Evolutionary conservation across 116 monocot genomes (phyloP), one percentile per base, ranked within the genome.

Genomic region (Thalassia testudinum): DNA sequence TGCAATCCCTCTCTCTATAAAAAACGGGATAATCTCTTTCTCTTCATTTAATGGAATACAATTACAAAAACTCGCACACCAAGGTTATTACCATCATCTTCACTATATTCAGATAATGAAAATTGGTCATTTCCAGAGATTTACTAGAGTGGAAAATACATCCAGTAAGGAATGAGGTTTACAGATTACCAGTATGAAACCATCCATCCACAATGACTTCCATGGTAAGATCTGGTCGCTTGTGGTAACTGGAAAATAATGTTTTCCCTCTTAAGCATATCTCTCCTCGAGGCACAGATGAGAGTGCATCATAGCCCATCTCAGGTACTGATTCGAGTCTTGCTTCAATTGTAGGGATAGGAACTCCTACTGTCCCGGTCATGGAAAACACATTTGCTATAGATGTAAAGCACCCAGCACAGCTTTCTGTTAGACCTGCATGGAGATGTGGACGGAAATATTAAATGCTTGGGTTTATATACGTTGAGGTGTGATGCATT

Each of bases 251-350:
- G 44, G 81, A 87, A 67, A 95, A 95, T 45, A 95, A 68, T 43
- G 83, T 84, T 51, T 60, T 64, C 0, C 95, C 95, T 70, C 95
- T 83, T 62, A 87, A 54, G 61, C 87, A 95, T 62, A 95, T 85
- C 67, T 95, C 95, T 54, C 95, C 95, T 14, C 76, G 81, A 18
- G 95, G 81, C 40, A 66, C 42, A 26, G 52, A 12, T 7, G 95
- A 87, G 50, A 84, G 78, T 2, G 95, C 87, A 70, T 95, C 78
- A 26, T 95, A 95, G 21, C 72, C 84, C 95, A 95, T 87, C 42
- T 95, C 95, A 10, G 76, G 78, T 18, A 95, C 81, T 11, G 87
- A 95, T 59, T 84, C 81, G 10, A 87, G 66, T 54, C 81, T 83
- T 14, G 84, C 84, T 61, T 95, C 95, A 25, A 95, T 74, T 19